Evolutionary conservation across 208 protist genomes (phyloP).

Genomic region (Trypanosoma theileri): DNA sequence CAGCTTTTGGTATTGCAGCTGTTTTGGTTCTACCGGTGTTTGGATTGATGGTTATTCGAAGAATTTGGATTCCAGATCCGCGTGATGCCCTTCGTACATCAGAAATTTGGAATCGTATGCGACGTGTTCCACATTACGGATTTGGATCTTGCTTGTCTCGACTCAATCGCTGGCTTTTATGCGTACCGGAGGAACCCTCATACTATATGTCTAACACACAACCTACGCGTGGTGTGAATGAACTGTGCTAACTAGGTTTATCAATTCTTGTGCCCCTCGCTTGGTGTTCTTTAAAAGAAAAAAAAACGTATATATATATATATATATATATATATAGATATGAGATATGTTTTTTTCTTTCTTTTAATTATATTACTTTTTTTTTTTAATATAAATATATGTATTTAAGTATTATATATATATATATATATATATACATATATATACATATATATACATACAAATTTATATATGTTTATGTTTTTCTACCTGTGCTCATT

Average conservation of each 20-base stretch:
- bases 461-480: not conserved
- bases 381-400: not conserved
- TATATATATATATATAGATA: not conserved
- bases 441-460: slow-evolving; percentile 1
- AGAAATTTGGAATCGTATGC: slow-evolving; percentile 29
- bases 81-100: slow-evolving; percentile 56
- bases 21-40: slow-evolving; percentile 51
- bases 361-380: not conserved
- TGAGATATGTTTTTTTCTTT: not conserved
- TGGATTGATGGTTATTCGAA: slow-evolving; percentile 27
- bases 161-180: slow-evolving; percentile 14
- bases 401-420: not conserved
- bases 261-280: too few relatives aligned
- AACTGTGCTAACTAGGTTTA: not conserved
- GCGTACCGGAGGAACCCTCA: slow-evolving; percentile 25
- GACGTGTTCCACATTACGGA: slow-evolving; percentile 4
- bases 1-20: slow-evolving; percentile 40
- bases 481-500: too few relatives aligned
- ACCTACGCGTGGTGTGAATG: not conserved
- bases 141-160: not conserved
- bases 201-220: not conserved
- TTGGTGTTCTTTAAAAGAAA: not conserved
- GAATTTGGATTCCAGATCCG: slow-evolving; percentile 33
- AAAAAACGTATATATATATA: not conserved
- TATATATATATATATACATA: slow-evolving; percentile 7